Evolutionary conservation across 192 early-diverging fungal genomes (phyloP), one percentile per base, ranked within the genome.

Genomic region (Linnemannia hyalina): DNA sequence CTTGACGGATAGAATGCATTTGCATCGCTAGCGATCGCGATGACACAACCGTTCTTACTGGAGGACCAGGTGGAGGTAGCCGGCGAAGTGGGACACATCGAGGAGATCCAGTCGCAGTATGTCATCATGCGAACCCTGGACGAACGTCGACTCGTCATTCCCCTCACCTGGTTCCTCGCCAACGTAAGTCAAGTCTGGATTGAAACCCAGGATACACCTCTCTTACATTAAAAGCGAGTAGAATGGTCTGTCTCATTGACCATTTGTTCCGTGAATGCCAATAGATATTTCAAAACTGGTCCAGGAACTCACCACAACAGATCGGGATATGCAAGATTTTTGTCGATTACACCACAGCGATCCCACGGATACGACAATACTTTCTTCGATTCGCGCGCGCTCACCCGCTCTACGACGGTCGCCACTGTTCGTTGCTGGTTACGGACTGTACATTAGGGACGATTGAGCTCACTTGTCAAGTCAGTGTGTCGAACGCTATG

Each of bases 101-200:
- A 88, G 41, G 89, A 88, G 82, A 90, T 90, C 47, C 80, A 85
- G 63, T 78, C 89, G 16, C 89, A 90, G 70, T 90, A 82, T 44
- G 79, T 90, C 26, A 81, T 90, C 65, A 65, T 90, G 29, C 80
- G 80, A 77, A 88, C 86, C 9, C 22, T 35, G 44, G 86, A 90
- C 29, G 86, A 90, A 41, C 82, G 80, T 70, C 72, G 85, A 4
- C 22, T 90, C 4, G 83, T 90, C 42, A 73, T 90, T 18, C 89
- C 89, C 42, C 60, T 90, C 57, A 81, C 86, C 9, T 86, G 84
- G 84, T 86, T 86, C 57, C 47, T 86, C 36, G 84, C 41, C 4
- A 86, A 86, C 36, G 84, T 86, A 81, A 70, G 79, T 73, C n/a
- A 38, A 42, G 69, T 70, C 69, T 71, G 42, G 22, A 7, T 40